Evolutionary conservation across 768 basidiomycete species (phyloP).

Genomic region (Podaxis mareebaensis): DNA sequence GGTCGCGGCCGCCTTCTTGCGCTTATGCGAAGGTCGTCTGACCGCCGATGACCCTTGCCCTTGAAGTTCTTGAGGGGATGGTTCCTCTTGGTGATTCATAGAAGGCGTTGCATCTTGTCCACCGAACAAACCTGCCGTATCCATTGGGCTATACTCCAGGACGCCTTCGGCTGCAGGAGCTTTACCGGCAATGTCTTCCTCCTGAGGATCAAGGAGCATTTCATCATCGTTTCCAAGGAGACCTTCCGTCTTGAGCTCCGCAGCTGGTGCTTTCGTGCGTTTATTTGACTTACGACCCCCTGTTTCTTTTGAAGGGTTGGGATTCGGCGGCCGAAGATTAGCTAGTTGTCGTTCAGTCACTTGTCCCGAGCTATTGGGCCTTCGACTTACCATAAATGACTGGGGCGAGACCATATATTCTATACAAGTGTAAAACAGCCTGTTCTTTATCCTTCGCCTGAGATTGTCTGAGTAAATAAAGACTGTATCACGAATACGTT

Average conservation of each 20-base stretch:
- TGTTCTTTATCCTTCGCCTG: constrained; percentile 91
- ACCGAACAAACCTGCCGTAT: too few relatives aligned
- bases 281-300: constrained; percentile 46
- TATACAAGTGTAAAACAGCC: constrained; percentile 82
- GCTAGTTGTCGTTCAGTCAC: constrained; percentile 25
- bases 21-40: not conserved
- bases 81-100: not conserved
- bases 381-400: constrained; percentile 55
- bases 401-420: constrained; percentile 71
- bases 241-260: constrained; percentile 3
- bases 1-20: not conserved
- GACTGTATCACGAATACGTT: not conserved
- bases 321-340: constrained; percentile 44
- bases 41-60: not conserved
- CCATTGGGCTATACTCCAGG: too few relatives aligned
- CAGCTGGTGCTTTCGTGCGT: constrained; percentile 23
- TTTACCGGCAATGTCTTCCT: constrained; percentile 1
- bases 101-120: not conserved
- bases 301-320: constrained; percentile 42
- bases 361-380: not conserved
- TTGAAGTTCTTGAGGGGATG: not conserved
- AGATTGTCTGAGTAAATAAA: constrained; percentile 12
- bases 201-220: constrained; percentile 5
- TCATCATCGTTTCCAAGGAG: constrained; percentile 10
- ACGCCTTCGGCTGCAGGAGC: not conserved